Base-by-base conservation (phyloP, 441 rosid species). In the Biscutella laevigata region DNA sequence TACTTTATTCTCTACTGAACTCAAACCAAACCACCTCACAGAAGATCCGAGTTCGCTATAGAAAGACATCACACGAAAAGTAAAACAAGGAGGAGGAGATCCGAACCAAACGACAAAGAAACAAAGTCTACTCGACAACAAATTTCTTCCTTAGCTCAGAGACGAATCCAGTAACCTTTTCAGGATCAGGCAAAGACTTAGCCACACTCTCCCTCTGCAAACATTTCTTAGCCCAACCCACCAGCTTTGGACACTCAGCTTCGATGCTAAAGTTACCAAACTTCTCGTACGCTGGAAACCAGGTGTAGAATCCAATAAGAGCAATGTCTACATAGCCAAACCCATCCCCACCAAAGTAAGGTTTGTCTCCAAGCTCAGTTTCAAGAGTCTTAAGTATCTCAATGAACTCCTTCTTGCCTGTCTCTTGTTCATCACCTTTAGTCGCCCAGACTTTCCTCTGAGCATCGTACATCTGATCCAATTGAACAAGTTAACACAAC, bases 351-450 rank as follows among this genome's bases (percentile, higher is more conserved):
- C 59, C 70, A 41, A 70, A 70, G 57, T 33, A 67, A 40, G 71
- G 62, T 2, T 67, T 74, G 28, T 67, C 75, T 32, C 68, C 68
- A 10, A 68, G 72, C 61, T 68, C 68, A 11, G 60, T 4, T 34
- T 68, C 68, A 22, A 68, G 60, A 10, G 25, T 41, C 64, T 68
- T 62, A 27, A 68, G 43, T 21, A 35, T 1, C 30, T 64, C 69
- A 4, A 64, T 48, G 10, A 47, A 48, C 14, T 62, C 65, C 53
- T 62, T 45, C 64, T 65, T 73, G 3, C 59, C 68, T 17, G 53
- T 12, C 29, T 66, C 74, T 20, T 69, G 77, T n/a, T 69, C 72
- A 22, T 69, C 75, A 11, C 78, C 81, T 17, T 63, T 71, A 6
- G 52, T 58, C 12, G 25, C 13, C 69, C 68, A 73, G 1, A 66